Percentiles rank a stretch among this genome's conserved stretches.
Conservation (phyloP, 176 grass and related monocot species). For the Triticum timopheevii region DNA sequence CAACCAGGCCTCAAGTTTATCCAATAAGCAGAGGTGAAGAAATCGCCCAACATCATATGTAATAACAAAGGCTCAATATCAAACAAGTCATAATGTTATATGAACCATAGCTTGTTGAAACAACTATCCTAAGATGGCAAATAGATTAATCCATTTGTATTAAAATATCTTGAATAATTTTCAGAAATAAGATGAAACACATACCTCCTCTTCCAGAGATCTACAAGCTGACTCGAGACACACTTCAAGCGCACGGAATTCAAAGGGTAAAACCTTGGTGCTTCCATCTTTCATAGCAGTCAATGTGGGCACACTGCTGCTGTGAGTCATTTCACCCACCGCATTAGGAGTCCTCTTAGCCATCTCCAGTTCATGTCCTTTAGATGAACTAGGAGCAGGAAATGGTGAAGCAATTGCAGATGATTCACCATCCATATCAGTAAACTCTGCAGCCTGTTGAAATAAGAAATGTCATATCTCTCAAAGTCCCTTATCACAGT, state of each 20-base stretch:
- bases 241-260: conserved; percentile 92
- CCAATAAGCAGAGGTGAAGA: conserved; percentile 3
- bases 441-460: conserved; percentile 39
- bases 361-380: conserved; percentile 47
- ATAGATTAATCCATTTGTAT: conserved; percentile 13
- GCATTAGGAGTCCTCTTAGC: conserved; percentile 40
- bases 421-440: conserved; percentile 70
- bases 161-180: conserved; percentile 12
- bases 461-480: background rate
- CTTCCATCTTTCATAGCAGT: conserved; percentile 55
- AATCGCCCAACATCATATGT: background rate
- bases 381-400: conserved; percentile 43
- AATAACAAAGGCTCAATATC: background rate
- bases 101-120: conserved; percentile 23
- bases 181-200: conserved; percentile 14
- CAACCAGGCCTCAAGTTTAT: background rate
- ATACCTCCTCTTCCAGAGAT: conserved; percentile 89
- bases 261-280: conserved; percentile 77
- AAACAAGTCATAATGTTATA: background rate
- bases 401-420: conserved; percentile 43
- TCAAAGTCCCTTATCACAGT: background rate
- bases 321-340: conserved; percentile 41
- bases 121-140: background rate
- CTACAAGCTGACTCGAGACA: conserved; percentile 97
- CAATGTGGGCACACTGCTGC: conserved; percentile 44